These are phyloP conservation scores for Fusarium tuaranense DNA, from an alignment of 2,329 filamentous ascomycete species.

Conservation along the genomic window DNA sequence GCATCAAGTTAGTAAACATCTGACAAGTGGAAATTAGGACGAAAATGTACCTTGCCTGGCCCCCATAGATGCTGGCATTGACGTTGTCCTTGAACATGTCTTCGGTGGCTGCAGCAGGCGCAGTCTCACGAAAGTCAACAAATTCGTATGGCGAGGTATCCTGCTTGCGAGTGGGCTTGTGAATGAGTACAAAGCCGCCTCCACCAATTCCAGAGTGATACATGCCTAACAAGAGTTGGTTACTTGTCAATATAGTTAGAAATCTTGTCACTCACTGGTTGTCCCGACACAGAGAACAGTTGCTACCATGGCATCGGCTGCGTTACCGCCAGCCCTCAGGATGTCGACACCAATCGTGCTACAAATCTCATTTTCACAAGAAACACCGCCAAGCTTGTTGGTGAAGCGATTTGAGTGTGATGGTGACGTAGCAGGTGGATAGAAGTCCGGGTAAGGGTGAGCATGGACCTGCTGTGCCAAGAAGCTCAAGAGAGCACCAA, in stretches of 20 bases:
- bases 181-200: conserved; percentile 83
- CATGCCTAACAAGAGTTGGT: conserved; percentile 55
- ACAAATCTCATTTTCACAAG: conserved; percentile 70
- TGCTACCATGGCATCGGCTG: conserved; percentile 74
- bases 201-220: conserved; percentile 80
- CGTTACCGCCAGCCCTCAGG: conserved; percentile 71
- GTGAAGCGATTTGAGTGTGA: conserved; percentile 6
- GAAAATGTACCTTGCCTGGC: conserved; percentile 75
- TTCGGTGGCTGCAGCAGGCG: conserved; percentile 80
- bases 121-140: conserved; percentile 88
- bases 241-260: not conserved
- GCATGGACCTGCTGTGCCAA: not conserved
- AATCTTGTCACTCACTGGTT: conserved; percentile 49
- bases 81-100: conserved; percentile 84
- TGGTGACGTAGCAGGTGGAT: conserved; percentile 24
- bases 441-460: conserved; percentile 15
- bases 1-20: not conserved
- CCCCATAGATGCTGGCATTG: conserved; percentile 73
- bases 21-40: not conserved
- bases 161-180: conserved; percentile 64
- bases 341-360: conserved; percentile 69
- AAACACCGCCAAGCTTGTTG: conserved; percentile 65
- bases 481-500: conserved; percentile 22
- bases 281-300: conserved; percentile 74
- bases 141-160: conserved; percentile 71